Conservation (phyloP, 1,284 basidiomycete genomes). For the Salmacisia buchloeana region DNA sequence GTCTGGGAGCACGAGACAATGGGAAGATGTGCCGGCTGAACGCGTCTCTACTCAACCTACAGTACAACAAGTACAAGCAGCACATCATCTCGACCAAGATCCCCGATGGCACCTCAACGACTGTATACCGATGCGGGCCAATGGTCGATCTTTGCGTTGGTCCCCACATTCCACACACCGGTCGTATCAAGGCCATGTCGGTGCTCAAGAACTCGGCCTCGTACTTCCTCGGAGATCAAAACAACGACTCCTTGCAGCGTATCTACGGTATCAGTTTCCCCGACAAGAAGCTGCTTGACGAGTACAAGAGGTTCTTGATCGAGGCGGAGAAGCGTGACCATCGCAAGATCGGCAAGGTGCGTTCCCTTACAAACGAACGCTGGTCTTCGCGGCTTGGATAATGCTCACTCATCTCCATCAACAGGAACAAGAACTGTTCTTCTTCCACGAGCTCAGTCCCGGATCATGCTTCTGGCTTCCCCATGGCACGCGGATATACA, state of each 20-base stretch:
- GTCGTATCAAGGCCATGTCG: slow-evolving; percentile 74
- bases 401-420: background rate
- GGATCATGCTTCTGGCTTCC: slow-evolving; percentile 96
- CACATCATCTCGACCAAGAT: slow-evolving; percentile 94
- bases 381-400: no score
- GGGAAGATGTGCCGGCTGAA: no score
- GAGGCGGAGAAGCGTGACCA: slow-evolving; percentile 98
- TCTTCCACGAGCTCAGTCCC: slow-evolving; percentile 94
- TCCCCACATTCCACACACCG: slow-evolving; percentile 95
- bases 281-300: slow-evolving; percentile 87
- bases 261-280: slow-evolving; percentile 99
- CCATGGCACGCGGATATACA: slow-evolving; percentile 95
- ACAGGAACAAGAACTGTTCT: slow-evolving; percentile 78
- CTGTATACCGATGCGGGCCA: slow-evolving; percentile 96
- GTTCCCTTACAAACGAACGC: background rate
- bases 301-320: slow-evolving; percentile 92
- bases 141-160: slow-evolving; percentile 97
- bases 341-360: slow-evolving; percentile 66
- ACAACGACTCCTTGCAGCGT: slow-evolving; percentile 91
- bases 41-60: no score
- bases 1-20: background rate
- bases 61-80: slow-evolving; percentile 98
- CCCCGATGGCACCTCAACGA: slow-evolving; percentile 91
- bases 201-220: slow-evolving; percentile 77
- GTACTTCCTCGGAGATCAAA: slow-evolving; percentile 92